These are phyloP conservation scores for Hypoxylon sp. DNA, from an alignment of 2,329 filamentous ascomycete species.

Conservation along the genomic window DNA sequence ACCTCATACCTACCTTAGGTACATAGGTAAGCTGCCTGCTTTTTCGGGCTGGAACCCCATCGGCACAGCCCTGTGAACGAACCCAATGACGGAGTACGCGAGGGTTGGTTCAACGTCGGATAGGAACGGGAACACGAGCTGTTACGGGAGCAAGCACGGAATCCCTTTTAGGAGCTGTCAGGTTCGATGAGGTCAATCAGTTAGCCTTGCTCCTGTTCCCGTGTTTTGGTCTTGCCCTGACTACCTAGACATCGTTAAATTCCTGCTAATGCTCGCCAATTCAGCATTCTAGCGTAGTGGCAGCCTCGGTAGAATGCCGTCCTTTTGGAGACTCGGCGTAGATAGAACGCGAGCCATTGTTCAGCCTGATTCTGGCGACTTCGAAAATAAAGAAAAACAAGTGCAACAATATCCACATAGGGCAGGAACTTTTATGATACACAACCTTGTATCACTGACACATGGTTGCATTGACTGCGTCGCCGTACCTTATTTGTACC, in stretches of 20 bases:
- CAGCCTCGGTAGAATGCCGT: neutral
- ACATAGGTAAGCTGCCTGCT: conserved; percentile 14
- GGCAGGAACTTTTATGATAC: conserved; percentile 19
- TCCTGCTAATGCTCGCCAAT: conserved; percentile 15
- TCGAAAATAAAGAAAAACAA: neutral
- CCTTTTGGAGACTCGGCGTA: conserved; percentile 5
- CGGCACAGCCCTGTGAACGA: conserved; percentile 29
- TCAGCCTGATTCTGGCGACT: conserved; percentile 12
- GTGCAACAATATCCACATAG: conserved; percentile 9
- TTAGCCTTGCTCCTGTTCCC: neutral
- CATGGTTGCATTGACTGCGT: conserved; percentile 2
- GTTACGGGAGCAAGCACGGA: conserved; percentile 19
- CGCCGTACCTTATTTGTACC: conserved; percentile 30
- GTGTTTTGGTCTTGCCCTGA: conserved; percentile 1
- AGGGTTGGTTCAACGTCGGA: conserved; percentile 33
- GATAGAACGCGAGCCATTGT: conserved; percentile 14
- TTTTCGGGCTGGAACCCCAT: conserved; percentile 17
- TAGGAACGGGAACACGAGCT: conserved; percentile 10
- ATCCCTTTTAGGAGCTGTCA: conserved; percentile 19
- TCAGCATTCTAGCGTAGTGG: conserved; percentile 4
- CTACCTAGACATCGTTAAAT: neutral
- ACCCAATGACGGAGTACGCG: conserved; percentile 36
- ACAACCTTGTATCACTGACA: neutral
- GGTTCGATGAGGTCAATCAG: conserved; percentile 5
- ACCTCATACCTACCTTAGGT: no score